Conservation (phyloP, 305 asterid genomes). For the Ilex paraguariensis region DNA sequence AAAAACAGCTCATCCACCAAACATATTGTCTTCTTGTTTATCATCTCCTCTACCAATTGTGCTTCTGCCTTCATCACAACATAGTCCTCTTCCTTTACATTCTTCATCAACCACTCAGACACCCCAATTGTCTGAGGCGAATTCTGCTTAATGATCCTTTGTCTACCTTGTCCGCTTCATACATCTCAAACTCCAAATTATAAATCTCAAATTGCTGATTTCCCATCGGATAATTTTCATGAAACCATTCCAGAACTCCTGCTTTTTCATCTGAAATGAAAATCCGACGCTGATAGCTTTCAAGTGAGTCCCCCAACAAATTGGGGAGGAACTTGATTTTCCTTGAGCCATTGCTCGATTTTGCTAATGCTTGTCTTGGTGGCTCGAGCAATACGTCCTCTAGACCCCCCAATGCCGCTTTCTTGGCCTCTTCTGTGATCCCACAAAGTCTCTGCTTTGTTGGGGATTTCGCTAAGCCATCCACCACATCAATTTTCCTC, state of each 20-base stretch:
- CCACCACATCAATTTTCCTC: conserved; percentile 38
- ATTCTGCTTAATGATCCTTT: conserved; percentile 12
- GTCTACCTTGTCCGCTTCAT: conserved; percentile 4
- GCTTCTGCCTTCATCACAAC: conserved; percentile 87
- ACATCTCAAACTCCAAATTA: conserved; percentile 25
- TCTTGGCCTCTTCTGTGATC: conserved; percentile 33
- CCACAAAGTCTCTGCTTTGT: conserved; percentile 20
- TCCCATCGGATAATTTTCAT: conserved; percentile 50
- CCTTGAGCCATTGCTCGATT: conserved; percentile 23
- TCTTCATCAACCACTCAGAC: conserved; percentile 41
- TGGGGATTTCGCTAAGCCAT: not conserved
- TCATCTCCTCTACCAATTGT: conserved; percentile 58
- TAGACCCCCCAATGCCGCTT: conserved; percentile 43
- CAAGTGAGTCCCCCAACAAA: conserved; percentile 45
- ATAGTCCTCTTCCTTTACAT: conserved; percentile 50
- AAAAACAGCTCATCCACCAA: conserved; percentile 64
- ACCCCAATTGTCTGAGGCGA: not conserved
- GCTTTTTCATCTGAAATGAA: conserved; percentile 51
- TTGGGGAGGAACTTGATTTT: conserved; percentile 68
- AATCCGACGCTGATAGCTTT: conserved; percentile 47
- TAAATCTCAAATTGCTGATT: conserved; percentile 49
- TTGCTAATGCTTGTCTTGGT: conserved; percentile 30
- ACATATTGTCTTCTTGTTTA: conserved; percentile 34
- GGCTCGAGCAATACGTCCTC: conserved; percentile 78
- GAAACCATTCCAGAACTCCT: conserved; percentile 55